Conservation (phyloP, 495 filamentous ascomycete species). For the Penicillium verhagenii region DNA sequence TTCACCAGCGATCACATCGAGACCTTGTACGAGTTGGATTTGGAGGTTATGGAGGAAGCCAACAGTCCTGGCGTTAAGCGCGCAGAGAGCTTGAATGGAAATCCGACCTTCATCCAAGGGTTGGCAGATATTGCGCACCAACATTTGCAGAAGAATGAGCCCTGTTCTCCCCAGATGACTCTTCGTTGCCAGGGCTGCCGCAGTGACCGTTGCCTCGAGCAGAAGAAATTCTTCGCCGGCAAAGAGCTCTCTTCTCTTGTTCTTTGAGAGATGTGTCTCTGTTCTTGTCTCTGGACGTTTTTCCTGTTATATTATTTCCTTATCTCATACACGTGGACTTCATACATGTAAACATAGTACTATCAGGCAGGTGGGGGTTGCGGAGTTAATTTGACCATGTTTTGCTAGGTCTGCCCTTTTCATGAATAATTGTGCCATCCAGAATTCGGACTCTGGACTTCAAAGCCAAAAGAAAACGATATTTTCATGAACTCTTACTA, state of each 20-base stretch:
- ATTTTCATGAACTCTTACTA: no score
- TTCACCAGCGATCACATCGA: constrained; percentile 99
- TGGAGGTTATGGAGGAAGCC: constrained; percentile 91
- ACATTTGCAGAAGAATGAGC: constrained; percentile 70
- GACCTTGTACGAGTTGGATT: constrained; percentile 91
- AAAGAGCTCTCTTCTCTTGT: constrained; percentile 37
- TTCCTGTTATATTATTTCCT: not conserved
- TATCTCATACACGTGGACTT: not conserved
- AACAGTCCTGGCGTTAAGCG: constrained; percentile 79
- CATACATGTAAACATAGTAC: not conserved
- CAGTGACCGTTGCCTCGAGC: constrained; percentile 83
- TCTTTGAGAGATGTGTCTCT: not conserved
- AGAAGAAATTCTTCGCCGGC: constrained; percentile 88
- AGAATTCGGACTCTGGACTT: not conserved
- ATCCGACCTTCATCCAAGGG: constrained; percentile 84
- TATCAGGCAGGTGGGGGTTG: not conserved
- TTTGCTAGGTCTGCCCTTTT: not conserved
- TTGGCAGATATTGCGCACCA: constrained; percentile 80
- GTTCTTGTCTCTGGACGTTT: no score
- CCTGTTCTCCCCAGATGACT: constrained; percentile 79
- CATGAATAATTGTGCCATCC: not conserved
- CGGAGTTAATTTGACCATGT: not conserved
- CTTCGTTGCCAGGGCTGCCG: constrained; percentile 92
- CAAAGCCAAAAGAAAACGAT: no score
- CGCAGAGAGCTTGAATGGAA: constrained; percentile 91